A percentile compares a stretch with the other conserved stretches of the same genome.
These are phyloP conservation scores for Annulohypoxylon truncatum DNA, from an alignment of 2,329 filamentous ascomycete genomes.

Conservation along the genomic window DNA sequence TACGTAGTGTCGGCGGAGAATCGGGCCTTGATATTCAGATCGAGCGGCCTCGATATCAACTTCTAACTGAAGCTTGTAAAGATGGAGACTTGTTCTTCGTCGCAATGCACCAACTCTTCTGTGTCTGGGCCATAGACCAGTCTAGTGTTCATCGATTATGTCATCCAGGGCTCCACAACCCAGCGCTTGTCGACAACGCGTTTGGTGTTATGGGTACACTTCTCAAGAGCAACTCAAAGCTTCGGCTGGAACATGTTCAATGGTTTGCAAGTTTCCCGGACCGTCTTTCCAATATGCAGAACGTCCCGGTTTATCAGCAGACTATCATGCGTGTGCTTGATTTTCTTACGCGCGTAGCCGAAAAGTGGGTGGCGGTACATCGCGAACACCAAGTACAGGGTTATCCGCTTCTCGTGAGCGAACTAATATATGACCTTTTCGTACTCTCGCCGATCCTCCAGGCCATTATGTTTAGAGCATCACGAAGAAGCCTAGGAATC, in stretches of 20 bases:
- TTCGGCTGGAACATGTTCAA: constrained; percentile 45
- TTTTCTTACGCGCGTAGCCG: constrained; percentile 59
- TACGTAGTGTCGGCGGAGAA: constrained; percentile 35
- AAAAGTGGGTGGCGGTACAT: constrained; percentile 54
- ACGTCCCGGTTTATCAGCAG: constrained; percentile 34
- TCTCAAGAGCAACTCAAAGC: constrained; percentile 53
- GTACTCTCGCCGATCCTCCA: constrained; percentile 65
- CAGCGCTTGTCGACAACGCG: constrained; percentile 47
- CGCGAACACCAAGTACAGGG: constrained; percentile 52
- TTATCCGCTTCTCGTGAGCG: constrained; percentile 68
- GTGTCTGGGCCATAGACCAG: constrained; percentile 61
- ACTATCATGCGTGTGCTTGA: constrained; percentile 53
- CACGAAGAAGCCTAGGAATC: constrained; percentile 60
- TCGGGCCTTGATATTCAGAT: constrained; percentile 46
- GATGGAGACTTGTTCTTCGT: constrained; percentile 72
- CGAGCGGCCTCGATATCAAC: constrained; percentile 62
- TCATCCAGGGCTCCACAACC: constrained; percentile 44
- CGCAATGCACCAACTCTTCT: constrained; percentile 73
- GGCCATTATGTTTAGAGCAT: constrained; percentile 64
- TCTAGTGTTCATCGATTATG: constrained; percentile 53
- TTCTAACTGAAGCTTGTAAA: constrained; percentile 68
- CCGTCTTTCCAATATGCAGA: constrained; percentile 28
- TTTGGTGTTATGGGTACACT: constrained; percentile 52
- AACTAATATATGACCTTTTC: constrained; percentile 61
- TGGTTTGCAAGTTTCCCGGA: constrained; percentile 56